phyloP scores from a whole-genome alignment of 1,284 basidiomycete genomes.

The Rhizoctonia solani region DNA sequence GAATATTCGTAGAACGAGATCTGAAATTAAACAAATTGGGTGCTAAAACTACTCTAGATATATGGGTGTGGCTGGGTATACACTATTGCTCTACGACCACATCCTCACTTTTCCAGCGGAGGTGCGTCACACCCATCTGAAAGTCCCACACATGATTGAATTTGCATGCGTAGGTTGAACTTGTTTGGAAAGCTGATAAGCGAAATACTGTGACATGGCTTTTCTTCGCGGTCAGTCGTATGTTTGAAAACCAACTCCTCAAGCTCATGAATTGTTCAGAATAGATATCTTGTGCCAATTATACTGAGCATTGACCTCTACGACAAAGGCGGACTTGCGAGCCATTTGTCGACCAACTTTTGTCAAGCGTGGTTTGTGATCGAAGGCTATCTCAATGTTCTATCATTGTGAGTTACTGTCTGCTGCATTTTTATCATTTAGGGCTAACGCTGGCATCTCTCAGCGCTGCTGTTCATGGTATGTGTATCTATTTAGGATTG shows the following conservation, averaged over 20 bases:
- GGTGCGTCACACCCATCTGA: not conserved
- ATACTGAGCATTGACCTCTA: conserved; percentile 36
- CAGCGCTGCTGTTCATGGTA: conserved; percentile 32
- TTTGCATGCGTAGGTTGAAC: conserved; percentile 14
- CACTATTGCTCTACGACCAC: conserved; percentile 35
- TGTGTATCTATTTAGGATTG: not conserved
- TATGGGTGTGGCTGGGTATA: conserved; percentile 33
- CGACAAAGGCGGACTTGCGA: conserved; percentile 35
- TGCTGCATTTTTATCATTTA: not conserved
- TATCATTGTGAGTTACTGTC: conserved; percentile 17
- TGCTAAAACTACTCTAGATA: conserved; percentile 16
- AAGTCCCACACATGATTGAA: not conserved
- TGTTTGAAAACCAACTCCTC: not conserved
- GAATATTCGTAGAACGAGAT: not conserved
- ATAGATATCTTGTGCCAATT: conserved; percentile 35
- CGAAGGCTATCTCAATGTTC: conserved; percentile 28
- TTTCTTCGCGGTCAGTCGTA: conserved; percentile 11
- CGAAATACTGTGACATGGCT: conserved; percentile 29
- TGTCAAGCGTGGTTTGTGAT: conserved; percentile 27
- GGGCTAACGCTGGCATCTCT: not conserved
- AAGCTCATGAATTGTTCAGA: not conserved
- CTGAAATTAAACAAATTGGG: not conserved
- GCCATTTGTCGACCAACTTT: conserved; percentile 13
- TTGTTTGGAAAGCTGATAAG: conserved; percentile 34
- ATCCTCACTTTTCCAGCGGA: conserved; percentile 33